A percentile compares a stretch with the other conserved stretches of the same genome.
phyloP scores from a whole-genome alignment of 768 basidiomycete species.

The Nidula microcarpa region DNA sequence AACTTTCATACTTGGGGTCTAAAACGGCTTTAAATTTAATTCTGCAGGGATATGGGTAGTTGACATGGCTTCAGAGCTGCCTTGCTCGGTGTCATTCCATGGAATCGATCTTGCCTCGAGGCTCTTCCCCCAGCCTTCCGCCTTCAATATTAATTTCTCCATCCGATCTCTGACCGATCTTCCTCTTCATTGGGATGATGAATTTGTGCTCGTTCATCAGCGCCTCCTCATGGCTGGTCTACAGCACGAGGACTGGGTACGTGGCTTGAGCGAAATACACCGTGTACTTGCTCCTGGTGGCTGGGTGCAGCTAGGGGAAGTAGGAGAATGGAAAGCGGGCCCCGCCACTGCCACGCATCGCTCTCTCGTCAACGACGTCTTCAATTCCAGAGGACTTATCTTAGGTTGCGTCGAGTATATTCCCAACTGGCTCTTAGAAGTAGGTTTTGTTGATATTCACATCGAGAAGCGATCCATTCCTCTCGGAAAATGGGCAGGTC shows the following conservation, averaged over 20 bases:
- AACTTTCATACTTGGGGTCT: no score
- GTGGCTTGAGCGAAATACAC: constrained; percentile 7
- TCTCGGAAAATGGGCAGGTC: constrained; percentile 11
- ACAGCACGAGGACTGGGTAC: constrained; percentile 10
- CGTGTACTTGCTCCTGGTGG: constrained; percentile 10
- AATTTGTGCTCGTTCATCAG: constrained; percentile 14
- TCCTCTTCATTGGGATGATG: constrained; percentile 10
- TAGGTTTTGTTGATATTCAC: constrained; percentile 11
- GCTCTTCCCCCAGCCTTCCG: neutral
- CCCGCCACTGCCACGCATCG: neutral
- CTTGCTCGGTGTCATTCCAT: neutral
- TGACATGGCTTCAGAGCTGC: neutral
- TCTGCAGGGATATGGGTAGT: neutral
- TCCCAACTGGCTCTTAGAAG: constrained; percentile 6
- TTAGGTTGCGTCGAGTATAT: constrained; percentile 8
- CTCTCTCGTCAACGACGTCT: constrained; percentile 3
- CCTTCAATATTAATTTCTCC: constrained; percentile 7
- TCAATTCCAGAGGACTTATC: constrained; percentile 7
- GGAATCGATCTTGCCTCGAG: neutral
- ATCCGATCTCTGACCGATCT: constrained; percentile 8
- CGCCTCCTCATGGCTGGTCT: constrained; percentile 14
- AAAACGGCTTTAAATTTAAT: no score
- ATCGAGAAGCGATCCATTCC: constrained; percentile 5
- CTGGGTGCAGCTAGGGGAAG: constrained; percentile 13
- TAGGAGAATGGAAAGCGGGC: constrained; percentile 5